These are phyloP conservation scores for Penicillium sp. DNA, from an alignment of 2,329 filamentous ascomycete species.

Conservation along the genomic window DNA sequence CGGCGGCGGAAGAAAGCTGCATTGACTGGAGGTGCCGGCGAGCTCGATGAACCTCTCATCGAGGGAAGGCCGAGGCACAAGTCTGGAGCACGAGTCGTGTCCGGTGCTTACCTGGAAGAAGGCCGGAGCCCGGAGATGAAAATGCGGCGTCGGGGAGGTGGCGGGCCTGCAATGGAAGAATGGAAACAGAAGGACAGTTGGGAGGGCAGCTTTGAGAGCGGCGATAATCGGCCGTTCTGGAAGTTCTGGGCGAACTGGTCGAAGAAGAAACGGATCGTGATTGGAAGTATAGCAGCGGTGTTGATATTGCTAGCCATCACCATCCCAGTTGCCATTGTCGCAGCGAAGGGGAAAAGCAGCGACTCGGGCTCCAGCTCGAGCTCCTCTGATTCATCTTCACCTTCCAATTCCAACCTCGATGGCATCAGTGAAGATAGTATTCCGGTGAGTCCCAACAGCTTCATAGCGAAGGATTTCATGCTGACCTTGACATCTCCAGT, in stretches of 20 bases:
- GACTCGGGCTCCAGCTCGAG: constrained; percentile 24
- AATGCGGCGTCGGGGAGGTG: constrained; percentile 42
- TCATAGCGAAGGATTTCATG: background rate
- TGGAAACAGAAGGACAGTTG: constrained; percentile 48
- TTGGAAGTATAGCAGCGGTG: constrained; percentile 53
- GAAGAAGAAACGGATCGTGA: constrained; percentile 48
- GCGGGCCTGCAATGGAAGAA: constrained; percentile 41
- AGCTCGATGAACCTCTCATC: constrained; percentile 17
- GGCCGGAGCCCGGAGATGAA: constrained; percentile 53
- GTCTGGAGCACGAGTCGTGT: constrained; percentile 64
- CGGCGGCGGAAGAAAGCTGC: constrained; percentile 27
- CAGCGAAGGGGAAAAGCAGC: constrained; percentile 59
- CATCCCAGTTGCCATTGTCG: constrained; percentile 65
- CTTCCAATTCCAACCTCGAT: constrained; percentile 49
- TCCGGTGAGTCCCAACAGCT: constrained; percentile 46
- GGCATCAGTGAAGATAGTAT: constrained; percentile 57
- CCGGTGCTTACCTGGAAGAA: constrained; percentile 68
- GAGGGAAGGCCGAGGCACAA: constrained; percentile 39
- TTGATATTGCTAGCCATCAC: constrained; percentile 63
- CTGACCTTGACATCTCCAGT: constrained; percentile 18
- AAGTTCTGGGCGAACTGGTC: constrained; percentile 32
- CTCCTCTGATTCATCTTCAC: constrained; percentile 25
- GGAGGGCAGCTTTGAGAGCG: constrained; percentile 33
- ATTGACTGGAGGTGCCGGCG: constrained; percentile 16
- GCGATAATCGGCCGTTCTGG: constrained; percentile 28